Percentiles rank a stretch among this genome's conserved stretches.
Conservation (phyloP, 2,329 filamentous ascomycete species). For the Chaetomium globosum region DNA sequence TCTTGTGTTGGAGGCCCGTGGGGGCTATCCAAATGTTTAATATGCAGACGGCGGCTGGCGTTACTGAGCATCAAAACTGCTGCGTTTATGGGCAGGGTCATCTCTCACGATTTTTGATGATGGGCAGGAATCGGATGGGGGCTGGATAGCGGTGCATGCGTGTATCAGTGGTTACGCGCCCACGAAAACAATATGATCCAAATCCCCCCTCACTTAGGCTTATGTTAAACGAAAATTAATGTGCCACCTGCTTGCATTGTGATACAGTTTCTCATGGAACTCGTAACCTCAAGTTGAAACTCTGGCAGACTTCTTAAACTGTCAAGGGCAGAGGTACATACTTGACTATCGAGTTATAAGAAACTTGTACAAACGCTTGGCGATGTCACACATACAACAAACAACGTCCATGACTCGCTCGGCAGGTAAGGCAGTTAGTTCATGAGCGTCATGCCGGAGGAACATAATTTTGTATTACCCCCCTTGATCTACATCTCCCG, state of each 20-base stretch:
- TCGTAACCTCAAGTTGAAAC: background rate
- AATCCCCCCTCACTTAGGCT: conserved; percentile 57
- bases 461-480: background rate
- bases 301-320: background rate
- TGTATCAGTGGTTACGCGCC: conserved; percentile 46
- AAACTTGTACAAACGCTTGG: background rate
- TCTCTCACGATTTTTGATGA: conserved; percentile 51
- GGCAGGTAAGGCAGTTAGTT: no score
- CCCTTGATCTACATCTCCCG: background rate
- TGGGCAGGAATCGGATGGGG: conserved; percentile 47
- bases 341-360: background rate
- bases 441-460: background rate
- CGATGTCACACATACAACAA: background rate
- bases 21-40: conserved; percentile 47
- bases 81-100: conserved; percentile 43
- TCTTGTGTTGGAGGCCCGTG: conserved; percentile 40
- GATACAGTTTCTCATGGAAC: no score
- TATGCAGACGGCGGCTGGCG: conserved; percentile 53
- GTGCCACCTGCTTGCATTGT: background rate
- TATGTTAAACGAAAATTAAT: background rate
- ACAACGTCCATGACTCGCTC: background rate
- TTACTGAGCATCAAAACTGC: conserved; percentile 56
- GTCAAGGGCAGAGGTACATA: background rate
- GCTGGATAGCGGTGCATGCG: conserved; percentile 47
- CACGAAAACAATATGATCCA: conserved; percentile 42